Evolutionary conservation across 176 grass and related monocot genomes (phyloP).

Genomic region (Oryza australiensis): DNA sequence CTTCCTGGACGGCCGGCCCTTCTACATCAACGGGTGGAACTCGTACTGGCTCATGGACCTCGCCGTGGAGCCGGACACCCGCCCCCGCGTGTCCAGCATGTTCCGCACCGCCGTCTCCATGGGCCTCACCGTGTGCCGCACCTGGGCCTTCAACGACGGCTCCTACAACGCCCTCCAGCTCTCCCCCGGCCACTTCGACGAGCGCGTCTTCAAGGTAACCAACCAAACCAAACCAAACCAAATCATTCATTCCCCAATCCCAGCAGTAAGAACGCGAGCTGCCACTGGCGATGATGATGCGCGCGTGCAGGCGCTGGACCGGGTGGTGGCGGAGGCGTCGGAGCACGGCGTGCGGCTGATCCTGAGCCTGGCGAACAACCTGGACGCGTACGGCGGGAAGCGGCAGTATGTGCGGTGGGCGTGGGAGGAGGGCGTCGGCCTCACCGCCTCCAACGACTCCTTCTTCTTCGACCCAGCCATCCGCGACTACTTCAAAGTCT

Average conservation of each 20-base stretch:
- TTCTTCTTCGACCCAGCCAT: slow-evolving; percentile 95
- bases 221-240: not conserved
- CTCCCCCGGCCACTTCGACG: slow-evolving; percentile 73
- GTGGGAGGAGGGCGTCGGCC: slow-evolving; percentile 84
- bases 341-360: slow-evolving; percentile 69
- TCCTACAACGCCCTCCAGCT: slow-evolving; percentile 88
- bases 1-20: slow-evolving; percentile 52
- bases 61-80: slow-evolving; percentile 62
- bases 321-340: slow-evolving; percentile 71
- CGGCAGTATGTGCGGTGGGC: slow-evolving; percentile 97
- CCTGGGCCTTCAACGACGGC: slow-evolving; percentile 98
- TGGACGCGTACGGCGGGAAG: slow-evolving; percentile 91
- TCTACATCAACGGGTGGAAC: slow-evolving; percentile 98
- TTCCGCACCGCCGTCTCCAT: slow-evolving; percentile 54
- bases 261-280: not conserved
- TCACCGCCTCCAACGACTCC: slow-evolving; percentile 88
- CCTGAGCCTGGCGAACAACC: slow-evolving; percentile 83
- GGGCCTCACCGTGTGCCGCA: slow-evolving; percentile 97
- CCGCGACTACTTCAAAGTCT: slow-evolving; percentile 88
- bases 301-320: slow-evolving; percentile 62
- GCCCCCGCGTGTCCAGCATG: slow-evolving; percentile 59
- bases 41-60: slow-evolving; percentile 99
- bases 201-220: slow-evolving; percentile 81
- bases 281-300: not conserved
- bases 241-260: not conserved